phyloP scores from a whole-genome alignment of 2,329 filamentous ascomycete genomes.

The Seiridium unicorne region DNA sequence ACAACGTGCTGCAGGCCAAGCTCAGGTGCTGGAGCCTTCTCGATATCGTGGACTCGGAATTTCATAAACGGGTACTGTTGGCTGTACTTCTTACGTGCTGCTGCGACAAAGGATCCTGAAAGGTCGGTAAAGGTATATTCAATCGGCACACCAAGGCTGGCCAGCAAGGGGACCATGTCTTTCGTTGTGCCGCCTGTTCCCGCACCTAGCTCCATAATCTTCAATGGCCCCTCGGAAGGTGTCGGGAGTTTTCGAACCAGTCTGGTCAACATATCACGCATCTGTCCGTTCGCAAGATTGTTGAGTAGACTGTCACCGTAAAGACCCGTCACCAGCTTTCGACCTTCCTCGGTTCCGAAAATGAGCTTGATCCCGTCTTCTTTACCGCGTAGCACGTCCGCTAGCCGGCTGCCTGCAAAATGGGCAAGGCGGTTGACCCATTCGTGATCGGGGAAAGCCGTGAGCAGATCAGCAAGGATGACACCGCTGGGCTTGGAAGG shows the following conservation, averaged over 20 bases:
- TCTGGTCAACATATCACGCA: slow-evolving; percentile 29
- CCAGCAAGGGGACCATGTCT: slow-evolving; percentile 26
- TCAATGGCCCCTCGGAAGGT: slow-evolving; percentile 13
- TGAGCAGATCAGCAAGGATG: slow-evolving; percentile 18
- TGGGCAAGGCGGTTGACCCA: slow-evolving; percentile 23
- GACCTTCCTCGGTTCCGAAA: slow-evolving; percentile 33
- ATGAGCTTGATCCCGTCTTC: slow-evolving; percentile 35
- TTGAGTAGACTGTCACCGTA: slow-evolving; percentile 36
- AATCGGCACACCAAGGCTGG: slow-evolving; percentile 19
- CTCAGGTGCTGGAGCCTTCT: slow-evolving; percentile 16
- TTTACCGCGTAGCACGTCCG: slow-evolving; percentile 27
- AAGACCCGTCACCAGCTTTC: slow-evolving; percentile 31
- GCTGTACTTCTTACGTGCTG: slow-evolving; percentile 18
- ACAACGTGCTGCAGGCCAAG: slow-evolving; percentile 27
- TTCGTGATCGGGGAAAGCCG: slow-evolving; percentile 22
- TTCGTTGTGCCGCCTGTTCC: neutral
- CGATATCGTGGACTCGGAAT: slow-evolving; percentile 27
- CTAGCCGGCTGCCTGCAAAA: slow-evolving; percentile 23
- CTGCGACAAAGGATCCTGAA: slow-evolving; percentile 29
- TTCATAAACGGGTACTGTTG: slow-evolving; percentile 20
- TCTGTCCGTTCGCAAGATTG: slow-evolving; percentile 27
- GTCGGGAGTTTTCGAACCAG: slow-evolving; percentile 12
- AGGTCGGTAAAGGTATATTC: slow-evolving; percentile 43
- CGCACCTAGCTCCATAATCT: slow-evolving; percentile 19
- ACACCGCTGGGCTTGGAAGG: no score